A percentile compares a stretch with the other conserved stretches of the same genome.
phyloP scores from a whole-genome alignment of 1,284 basidiomycete genomes.

The Golubevia sp. region DNA sequence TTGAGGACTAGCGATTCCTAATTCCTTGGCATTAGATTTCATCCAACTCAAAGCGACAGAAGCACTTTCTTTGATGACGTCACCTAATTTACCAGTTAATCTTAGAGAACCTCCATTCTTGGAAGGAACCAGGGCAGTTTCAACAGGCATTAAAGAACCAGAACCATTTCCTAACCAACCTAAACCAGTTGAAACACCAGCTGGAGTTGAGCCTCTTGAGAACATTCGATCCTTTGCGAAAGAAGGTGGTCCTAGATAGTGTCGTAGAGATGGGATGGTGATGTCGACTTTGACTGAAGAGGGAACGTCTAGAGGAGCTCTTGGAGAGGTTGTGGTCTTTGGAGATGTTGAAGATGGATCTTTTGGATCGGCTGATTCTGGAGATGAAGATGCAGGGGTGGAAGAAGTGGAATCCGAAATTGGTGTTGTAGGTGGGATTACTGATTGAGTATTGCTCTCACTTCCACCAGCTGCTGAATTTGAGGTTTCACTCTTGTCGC shows the following conservation, averaged over 20 bases:
- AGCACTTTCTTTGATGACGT: conserved; percentile 94
- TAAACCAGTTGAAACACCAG: conserved; percentile 90
- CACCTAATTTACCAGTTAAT: conserved; percentile 93
- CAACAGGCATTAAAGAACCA: conserved; percentile 95
- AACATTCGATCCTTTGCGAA: conserved; percentile 97
- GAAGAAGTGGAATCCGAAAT: background rate
- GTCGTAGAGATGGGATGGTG: conserved; percentile 83
- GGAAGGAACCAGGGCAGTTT: conserved; percentile 64
- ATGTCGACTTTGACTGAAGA: conserved; percentile 78
- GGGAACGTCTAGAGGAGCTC: conserved; percentile 82
- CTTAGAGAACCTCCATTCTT: conserved; percentile 72
- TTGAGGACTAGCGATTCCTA: conserved; percentile 75
- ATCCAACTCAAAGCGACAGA: conserved; percentile 93
- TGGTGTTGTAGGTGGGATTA: conserved; percentile 22
- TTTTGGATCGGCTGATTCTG: too few relatives aligned
- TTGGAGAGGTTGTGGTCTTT: conserved; percentile 74
- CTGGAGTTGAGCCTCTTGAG: conserved; percentile 72
- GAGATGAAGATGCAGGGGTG: too few relatives aligned
- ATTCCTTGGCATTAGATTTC: conserved; percentile 82
- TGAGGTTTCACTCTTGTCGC: conserved; percentile 10
- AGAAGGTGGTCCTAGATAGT: conserved; percentile 93
- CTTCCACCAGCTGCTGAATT: conserved; percentile 19
- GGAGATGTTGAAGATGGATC: conserved; percentile 5
- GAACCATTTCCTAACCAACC: conserved; percentile 96
- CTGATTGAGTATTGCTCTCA: conserved; percentile 57